Conservation (phyloP, 441 rosid genomes). For the Populus hybrid region DNA sequence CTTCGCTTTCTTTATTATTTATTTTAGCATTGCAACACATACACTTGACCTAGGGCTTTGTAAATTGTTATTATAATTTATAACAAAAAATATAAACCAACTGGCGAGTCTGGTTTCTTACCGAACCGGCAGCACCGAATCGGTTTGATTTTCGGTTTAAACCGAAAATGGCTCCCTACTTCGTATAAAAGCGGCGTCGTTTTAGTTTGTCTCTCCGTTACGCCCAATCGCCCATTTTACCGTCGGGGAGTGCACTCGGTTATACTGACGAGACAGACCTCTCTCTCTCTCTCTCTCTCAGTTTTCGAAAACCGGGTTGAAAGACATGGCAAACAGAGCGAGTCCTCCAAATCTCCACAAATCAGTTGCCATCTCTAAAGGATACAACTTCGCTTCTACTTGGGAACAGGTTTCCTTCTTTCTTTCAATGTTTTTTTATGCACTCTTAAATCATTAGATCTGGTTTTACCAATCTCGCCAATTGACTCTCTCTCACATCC, state of each 20-base stretch:
- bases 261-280: background rate
- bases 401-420: constrained; percentile 77
- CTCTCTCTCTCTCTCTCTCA: background rate
- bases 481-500: background rate
- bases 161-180: background rate
- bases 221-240: background rate
- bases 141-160: background rate
- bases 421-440: background rate
- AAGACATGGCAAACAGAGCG: constrained; percentile 48
- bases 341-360: constrained; percentile 54
- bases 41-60: background rate
- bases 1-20: too few relatives aligned
- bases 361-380: constrained; percentile 85
- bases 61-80: background rate
- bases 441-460: background rate
- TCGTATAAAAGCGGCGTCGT: too few relatives aligned
- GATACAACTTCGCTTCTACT: constrained; percentile 94
- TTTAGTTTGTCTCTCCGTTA: background rate
- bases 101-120: background rate
- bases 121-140: background rate
- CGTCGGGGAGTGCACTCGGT: background rate
- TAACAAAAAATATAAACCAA: background rate
- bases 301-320: background rate
- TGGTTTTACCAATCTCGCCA: background rate
- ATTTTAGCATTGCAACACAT: too few relatives aligned